phyloP scores from a whole-genome alignment of 2,329 filamentous ascomycete species.

The Aspergillus pseudoterreus region DNA sequence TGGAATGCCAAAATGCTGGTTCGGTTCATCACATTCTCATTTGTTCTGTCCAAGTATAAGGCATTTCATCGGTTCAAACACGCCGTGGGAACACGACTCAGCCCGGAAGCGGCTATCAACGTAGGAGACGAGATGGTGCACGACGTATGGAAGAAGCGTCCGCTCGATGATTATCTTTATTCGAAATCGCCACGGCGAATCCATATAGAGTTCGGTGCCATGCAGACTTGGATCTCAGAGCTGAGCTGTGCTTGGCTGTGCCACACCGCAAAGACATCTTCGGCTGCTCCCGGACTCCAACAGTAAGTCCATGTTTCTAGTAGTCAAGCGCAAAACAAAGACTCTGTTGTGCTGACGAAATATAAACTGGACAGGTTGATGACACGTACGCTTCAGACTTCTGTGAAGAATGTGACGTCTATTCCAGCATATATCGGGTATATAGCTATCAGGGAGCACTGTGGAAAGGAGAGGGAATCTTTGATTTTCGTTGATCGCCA shows the following conservation, averaged over 20 bases:
- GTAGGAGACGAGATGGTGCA: background rate
- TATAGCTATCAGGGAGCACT: background rate
- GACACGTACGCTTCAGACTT: background rate
- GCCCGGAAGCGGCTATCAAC: too few species aligned
- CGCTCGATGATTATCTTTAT: background rate
- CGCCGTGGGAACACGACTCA: too few species aligned
- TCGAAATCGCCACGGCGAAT: background rate
- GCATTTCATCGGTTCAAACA: too few species aligned
- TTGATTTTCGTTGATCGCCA: background rate
- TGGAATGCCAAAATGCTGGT: too few species aligned
- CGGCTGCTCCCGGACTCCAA: background rate
- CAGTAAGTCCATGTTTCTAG: background rate
- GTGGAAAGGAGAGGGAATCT: background rate
- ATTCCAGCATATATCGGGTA: background rate
- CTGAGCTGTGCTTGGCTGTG: background rate
- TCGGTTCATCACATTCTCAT: too few species aligned
- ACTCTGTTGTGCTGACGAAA: too few species aligned
- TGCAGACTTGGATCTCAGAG: background rate
- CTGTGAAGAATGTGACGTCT: background rate
- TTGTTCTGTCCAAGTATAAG: too few species aligned
- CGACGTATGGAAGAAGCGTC: background rate
- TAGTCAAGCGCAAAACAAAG: background rate
- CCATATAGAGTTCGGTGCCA: background rate
- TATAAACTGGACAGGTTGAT: background rate
- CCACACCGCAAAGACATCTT: background rate